Conservation (phyloP, 108 stramenopile species). For the Fistulifera pelliculosa region DNA sequence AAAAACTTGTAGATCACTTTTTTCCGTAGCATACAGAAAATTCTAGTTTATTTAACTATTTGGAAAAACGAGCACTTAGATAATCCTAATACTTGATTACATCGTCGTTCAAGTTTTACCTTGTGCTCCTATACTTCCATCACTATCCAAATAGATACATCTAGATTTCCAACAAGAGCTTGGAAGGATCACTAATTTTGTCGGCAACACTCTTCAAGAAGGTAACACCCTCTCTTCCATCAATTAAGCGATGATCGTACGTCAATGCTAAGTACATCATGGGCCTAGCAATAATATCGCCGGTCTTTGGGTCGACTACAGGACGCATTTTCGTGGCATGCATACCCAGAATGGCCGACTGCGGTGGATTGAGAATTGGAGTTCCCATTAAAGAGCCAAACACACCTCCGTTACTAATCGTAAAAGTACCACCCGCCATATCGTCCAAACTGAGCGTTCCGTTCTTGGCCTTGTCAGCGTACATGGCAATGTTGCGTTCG, state of each 20-base stretch:
- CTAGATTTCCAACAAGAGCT: constrained; percentile 77
- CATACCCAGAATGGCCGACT: constrained; percentile 99
- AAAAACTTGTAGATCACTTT: no score
- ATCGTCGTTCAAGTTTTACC: no score
- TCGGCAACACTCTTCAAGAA: constrained; percentile 97
- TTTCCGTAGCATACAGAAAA: no score
- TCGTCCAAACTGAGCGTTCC: constrained; percentile 92
- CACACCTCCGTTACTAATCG: constrained; percentile 99
- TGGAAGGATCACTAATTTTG: constrained; percentile 93
- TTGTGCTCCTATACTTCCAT: no score
- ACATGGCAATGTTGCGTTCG: constrained; percentile 92
- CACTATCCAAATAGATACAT: no score
- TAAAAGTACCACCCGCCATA: constrained; percentile 99
- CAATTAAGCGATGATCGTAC: constrained; percentile 99
- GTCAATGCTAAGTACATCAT: constrained; percentile 99
- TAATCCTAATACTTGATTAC: no score
- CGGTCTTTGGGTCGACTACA: constrained; percentile 84
- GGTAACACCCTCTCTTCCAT: constrained; percentile 99
- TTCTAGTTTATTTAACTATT: no score
- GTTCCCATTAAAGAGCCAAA: constrained; percentile 99
- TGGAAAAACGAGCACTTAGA: no score
- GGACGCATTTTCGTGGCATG: constrained; percentile 99
- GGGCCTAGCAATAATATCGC: constrained; percentile 94
- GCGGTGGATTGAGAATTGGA: constrained; percentile 99
- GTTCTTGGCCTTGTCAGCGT: constrained; percentile 90